Evolutionary conservation across 371 early-diverging fungal genomes (phyloP), one percentile per base, ranked within the genome.

Genomic region (Circinella minor): DNA sequence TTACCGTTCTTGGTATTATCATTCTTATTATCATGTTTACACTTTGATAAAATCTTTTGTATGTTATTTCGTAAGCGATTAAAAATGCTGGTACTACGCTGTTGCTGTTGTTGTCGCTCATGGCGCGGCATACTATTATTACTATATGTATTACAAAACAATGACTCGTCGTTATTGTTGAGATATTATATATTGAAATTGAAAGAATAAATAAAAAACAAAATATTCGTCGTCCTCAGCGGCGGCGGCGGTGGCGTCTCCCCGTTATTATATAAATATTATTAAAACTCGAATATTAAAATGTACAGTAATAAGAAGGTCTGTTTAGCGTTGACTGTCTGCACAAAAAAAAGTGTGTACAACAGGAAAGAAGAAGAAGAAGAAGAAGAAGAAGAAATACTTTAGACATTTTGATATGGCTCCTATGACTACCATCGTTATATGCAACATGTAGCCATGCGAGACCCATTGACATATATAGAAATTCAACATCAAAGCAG

Each of bases 361-460:
- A 57, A 57, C 0, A n/a, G 34, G 57, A 57, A 57, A 18, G 54
- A 54, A 54, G 15, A 54, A 3, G 15, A 27, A 2, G n/a, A 54
- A 54, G 15, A 54, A 3, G 15, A 27, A 2, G n/a, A 55, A 55
- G 47, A 47, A 47, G 47, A 51, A n/a, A 8, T n/a, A 15, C 3
- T 5, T 57, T 34, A n/a, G 57, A 57, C 34, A 34, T 57, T 43
- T 57, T 57, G 57, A 27, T 57, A 27, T 57, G 57, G 2, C 57
- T 57, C 57, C 57, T 57, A n/a, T 27, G 11, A 11, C 6, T 43
- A 43, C 27, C 27, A 57, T 57, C 48, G 14, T 62, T 63, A 46
- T 63, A 63, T 63, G 63, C 63, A 47, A 63, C 18, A 36, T 54
- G 37, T 47, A 54, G 65, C 65, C 65, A 65, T 54, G 65, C 65